Percentiles rank a stretch among this genome's conserved stretches.
phyloP scores from a whole-genome alignment of 176 grass and related monocot species.

The barley (Hordeum vulgare) region MorexV3_pseudomolecules_assembly NC_058519.1:593969877-593970376 shows the following conservation, averaged over 20 bases:
- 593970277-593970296: slow-evolving; percentile 89
- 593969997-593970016: background rate
- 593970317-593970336: slow-evolving; percentile 93
- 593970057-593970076: slow-evolving; percentile 32
- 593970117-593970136: slow-evolving; percentile 83
- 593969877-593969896: too few relatives aligned
- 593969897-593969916: too few relatives aligned
- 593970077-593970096: slow-evolving; percentile 81
- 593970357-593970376: slow-evolving; percentile 77
- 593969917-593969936: background rate
- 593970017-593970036: background rate
- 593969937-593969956: background rate
- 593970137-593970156: slow-evolving; percentile 74
- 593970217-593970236: slow-evolving; percentile 88
- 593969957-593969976: slow-evolving; percentile 1
- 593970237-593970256: slow-evolving; percentile 42
- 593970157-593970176: slow-evolving; percentile 94
- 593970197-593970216: slow-evolving; percentile 85
- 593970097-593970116: slow-evolving; percentile 96
- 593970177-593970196: slow-evolving; percentile 92
- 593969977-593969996: background rate
- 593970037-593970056: slow-evolving; percentile 8
- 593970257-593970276: slow-evolving; percentile 50
- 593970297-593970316: slow-evolving; percentile 79
- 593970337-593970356: slow-evolving; percentile 77